phyloP scores from a whole-genome alignment of 2,329 filamentous ascomycete genomes.

The Pseudovirgaria hyperparasitica region DNA sequence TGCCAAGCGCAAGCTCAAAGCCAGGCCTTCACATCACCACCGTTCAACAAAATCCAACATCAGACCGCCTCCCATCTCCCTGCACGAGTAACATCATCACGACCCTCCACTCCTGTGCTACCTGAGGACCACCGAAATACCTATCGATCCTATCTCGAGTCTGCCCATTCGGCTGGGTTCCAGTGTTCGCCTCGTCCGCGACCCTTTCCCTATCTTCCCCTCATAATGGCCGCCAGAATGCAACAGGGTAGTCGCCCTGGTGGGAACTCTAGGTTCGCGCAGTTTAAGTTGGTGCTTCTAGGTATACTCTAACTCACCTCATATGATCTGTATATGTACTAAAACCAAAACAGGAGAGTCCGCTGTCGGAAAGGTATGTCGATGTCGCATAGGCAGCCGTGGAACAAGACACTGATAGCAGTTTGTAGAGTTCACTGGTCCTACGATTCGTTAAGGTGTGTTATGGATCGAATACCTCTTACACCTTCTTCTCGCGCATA shows the following conservation, averaged over 20 bases:
- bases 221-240: conserved; percentile 70
- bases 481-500: background rate
- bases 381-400: conserved; percentile 12
- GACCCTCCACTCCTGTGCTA: too few species aligned
- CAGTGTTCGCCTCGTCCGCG: conserved; percentile 8
- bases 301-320: conserved; percentile 42
- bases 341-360: conserved; percentile 65
- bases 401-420: conserved; percentile 15
- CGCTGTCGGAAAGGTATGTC: conserved; percentile 84
- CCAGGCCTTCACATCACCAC: too few species aligned
- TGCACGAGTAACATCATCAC: too few species aligned
- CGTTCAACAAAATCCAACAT: too few species aligned
- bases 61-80: too few species aligned
- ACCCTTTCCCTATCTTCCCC: conserved; percentile 11
- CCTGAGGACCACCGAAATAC: too few species aligned
- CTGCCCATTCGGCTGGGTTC: too few species aligned
- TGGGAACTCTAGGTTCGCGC: conserved; percentile 71
- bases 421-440: conserved; percentile 76
- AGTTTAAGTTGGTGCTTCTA: conserved; percentile 96
- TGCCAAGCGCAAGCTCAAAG: too few species aligned
- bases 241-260: conserved; percentile 55
- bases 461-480: conserved; percentile 1
- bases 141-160: too few species aligned
- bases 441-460: conserved; percentile 93
- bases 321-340: conserved; percentile 9